Evolutionary conservation across 2,329 filamentous ascomycete genomes (phyloP).

Genomic region (Akanthomyces lecanii): DNA sequence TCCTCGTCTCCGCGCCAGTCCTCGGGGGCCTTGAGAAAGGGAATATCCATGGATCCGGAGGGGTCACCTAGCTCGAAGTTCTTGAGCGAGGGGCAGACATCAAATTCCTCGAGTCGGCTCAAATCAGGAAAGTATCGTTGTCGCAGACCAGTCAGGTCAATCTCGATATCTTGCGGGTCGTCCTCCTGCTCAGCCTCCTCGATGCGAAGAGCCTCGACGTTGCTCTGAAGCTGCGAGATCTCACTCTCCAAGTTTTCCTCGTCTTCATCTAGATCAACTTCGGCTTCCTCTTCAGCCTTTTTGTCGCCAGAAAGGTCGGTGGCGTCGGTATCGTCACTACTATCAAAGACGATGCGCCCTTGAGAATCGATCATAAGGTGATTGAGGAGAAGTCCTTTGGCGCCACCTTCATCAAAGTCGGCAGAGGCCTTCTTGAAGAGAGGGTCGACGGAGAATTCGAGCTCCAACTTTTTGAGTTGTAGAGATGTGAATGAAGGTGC

Average conservation of each 20-base stretch:
- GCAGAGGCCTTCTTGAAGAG: slow-evolving; percentile 99
- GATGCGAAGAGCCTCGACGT: slow-evolving; percentile 26
- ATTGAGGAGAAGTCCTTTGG: slow-evolving; percentile 90
- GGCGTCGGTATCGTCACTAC: slow-evolving; percentile 91
- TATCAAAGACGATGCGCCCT: slow-evolving; percentile 95
- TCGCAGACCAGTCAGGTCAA: slow-evolving; percentile 73
- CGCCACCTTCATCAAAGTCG: slow-evolving; percentile 96
- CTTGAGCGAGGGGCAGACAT: slow-evolving; percentile 93
- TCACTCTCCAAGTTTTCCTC: slow-evolving; percentile 31
- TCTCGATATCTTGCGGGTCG: slow-evolving; percentile 54
- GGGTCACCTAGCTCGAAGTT: slow-evolving; percentile 87
- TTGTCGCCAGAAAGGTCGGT: slow-evolving; percentile 73
- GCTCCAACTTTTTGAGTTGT: slow-evolving; percentile 94
- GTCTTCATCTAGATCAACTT: slow-evolving; percentile 37
- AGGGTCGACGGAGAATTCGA: slow-evolving; percentile 94
- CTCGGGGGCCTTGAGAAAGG: slow-evolving; percentile 84
- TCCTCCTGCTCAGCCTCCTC: slow-evolving; percentile 41
- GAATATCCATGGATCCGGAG: slow-evolving; percentile 80
- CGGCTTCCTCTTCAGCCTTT: slow-evolving; percentile 34
- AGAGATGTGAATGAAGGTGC: slow-evolving; percentile 82
- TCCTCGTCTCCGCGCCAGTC: slow-evolving; percentile 74
- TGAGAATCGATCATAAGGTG: slow-evolving; percentile 92
- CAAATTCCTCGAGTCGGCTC: slow-evolving; percentile 70
- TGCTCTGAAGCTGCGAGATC: slow-evolving; percentile 18
- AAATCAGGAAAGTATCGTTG: slow-evolving; percentile 84